Evolutionary conservation across 116 monocot species (phyloP).

Genomic region (Iris pallida): DNA sequence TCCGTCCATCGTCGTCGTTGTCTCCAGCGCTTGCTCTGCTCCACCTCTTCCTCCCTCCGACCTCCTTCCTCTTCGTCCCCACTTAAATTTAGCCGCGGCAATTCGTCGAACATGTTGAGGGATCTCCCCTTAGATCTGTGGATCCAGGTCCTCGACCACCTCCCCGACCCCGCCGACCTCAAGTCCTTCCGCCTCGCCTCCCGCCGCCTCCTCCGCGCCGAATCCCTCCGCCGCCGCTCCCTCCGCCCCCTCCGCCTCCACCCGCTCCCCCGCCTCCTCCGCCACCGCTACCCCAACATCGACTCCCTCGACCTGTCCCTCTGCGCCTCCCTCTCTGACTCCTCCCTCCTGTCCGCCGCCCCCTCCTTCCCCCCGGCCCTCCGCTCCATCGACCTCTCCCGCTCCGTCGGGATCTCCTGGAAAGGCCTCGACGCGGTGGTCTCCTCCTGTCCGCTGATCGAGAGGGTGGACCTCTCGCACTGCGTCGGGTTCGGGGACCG

Average conservation of each 20-base stretch:
- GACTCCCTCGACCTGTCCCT: constrained; percentile 58
- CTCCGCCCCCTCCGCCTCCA: constrained; percentile 35
- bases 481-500: constrained; percentile 59
- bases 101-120: not conserved
- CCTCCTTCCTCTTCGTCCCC: constrained; percentile 71
- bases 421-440: constrained; percentile 62
- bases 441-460: constrained; percentile 45
- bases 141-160: constrained; percentile 45
- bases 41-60: constrained; percentile 51
- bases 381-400: constrained; percentile 38
- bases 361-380: constrained; percentile 9
- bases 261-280: constrained; percentile 30
- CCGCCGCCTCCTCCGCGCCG: constrained; percentile 41
- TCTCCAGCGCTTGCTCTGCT: constrained; percentile 39
- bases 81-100: constrained; percentile 25
- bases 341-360: constrained; percentile 18
- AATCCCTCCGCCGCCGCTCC: constrained; percentile 34
- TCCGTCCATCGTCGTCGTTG: not conserved
- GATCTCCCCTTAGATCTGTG: constrained; percentile 58
- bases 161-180: constrained; percentile 37
- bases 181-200: constrained; percentile 61
- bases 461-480: constrained; percentile 63
- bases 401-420: constrained; percentile 56
- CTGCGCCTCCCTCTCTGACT: constrained; percentile 56
- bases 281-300: constrained; percentile 29